Evolutionary conservation across 2,329 filamentous ascomycete species (phyloP).

Genomic region (Harringtonia lauricola): DNA sequence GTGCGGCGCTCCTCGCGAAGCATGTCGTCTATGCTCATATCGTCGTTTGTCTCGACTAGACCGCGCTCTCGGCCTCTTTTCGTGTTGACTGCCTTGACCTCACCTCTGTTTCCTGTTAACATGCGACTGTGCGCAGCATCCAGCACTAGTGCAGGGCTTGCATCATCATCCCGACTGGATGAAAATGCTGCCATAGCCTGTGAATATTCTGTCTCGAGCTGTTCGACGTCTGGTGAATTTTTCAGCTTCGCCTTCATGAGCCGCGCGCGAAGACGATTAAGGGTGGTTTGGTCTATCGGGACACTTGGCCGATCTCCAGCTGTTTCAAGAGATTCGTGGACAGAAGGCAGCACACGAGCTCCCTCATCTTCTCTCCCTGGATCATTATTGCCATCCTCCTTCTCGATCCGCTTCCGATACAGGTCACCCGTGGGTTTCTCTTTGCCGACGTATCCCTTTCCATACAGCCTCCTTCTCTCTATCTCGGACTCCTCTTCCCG

Average conservation of each 20-base stretch:
- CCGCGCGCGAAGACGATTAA: conserved; percentile 85
- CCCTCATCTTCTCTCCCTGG: background rate
- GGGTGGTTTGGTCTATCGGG: conserved; percentile 60
- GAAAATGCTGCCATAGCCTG: conserved; percentile 52
- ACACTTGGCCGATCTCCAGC: conserved; percentile 18
- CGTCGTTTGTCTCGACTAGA: conserved; percentile 78
- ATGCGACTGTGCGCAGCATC: conserved; percentile 83
- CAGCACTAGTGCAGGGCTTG: conserved; percentile 62
- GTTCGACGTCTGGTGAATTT: conserved; percentile 60
- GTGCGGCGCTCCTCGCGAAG: conserved; percentile 86
- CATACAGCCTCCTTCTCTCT: conserved; percentile 73
- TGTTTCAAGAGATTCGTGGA: background rate
- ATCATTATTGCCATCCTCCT: background rate
- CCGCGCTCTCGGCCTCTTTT: conserved; percentile 79
- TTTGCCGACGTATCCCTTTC: conserved; percentile 72
- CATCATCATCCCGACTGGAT: conserved; percentile 25
- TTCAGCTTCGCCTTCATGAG: conserved; percentile 93
- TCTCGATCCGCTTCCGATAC: conserved; percentile 56
- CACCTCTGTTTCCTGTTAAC: conserved; percentile 60
- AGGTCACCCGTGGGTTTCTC: conserved; percentile 82
- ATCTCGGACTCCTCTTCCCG: conserved; percentile 88
- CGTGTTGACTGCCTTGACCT: conserved; percentile 68
- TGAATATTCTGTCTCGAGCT: conserved; percentile 78
- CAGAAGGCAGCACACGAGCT: conserved; percentile 22
- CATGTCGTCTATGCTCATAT: conserved; percentile 97